Base-by-base conservation (phyloP, 2,329 filamentous ascomycete species). In the Ascochyta koolunga region DNA sequence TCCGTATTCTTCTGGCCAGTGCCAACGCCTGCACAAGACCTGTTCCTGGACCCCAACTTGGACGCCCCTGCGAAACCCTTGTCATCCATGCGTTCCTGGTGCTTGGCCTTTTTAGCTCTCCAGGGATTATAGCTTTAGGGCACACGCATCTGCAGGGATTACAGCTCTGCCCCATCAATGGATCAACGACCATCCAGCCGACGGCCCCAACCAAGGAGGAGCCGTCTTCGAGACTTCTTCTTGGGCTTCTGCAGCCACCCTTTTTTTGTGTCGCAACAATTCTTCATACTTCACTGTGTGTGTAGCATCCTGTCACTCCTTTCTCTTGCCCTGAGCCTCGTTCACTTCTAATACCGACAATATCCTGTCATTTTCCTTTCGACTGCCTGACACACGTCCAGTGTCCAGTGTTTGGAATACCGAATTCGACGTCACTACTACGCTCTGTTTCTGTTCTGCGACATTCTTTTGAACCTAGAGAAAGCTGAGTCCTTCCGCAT, bases 181-280 rank as follows among this genome's bases (percentile, higher is more conserved):
- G 66, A 72, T 73, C 67, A 64, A 63, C 68, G 58, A 60, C 60
- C 61, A 62, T 56, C 58, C 59, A 59, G 62, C 62, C 56, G 63
- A 64, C 47, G 58, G 62, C 64, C 61, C 69, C 69, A 68, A 68
- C 60, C 62, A 69, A n/a, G n/a, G n/a, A n/a, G 65, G 54, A 62
- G 57, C 62, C 54, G 58, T 58, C 52, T 59, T 66, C 58, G 59
- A 61, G 64, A 59, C 61, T 59, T 49, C 59, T 56, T 59, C 58
- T 60, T 62, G 60, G 57, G 49, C 54, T 53, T 54, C 56, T 65
- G 60, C 59, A 61, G 59, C 53, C 59, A 55, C 50, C 55, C n/a
- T n/a, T 44, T 61, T 57, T 54, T 59, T 60, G 61, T 65, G 62
- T 65, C 62, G 59, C 65, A 67, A 58, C 61, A 59, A 53, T 58